Evolutionary conservation across 306 rosid genomes (phyloP).

Genomic region (Cicer chorassanicum): DNA sequence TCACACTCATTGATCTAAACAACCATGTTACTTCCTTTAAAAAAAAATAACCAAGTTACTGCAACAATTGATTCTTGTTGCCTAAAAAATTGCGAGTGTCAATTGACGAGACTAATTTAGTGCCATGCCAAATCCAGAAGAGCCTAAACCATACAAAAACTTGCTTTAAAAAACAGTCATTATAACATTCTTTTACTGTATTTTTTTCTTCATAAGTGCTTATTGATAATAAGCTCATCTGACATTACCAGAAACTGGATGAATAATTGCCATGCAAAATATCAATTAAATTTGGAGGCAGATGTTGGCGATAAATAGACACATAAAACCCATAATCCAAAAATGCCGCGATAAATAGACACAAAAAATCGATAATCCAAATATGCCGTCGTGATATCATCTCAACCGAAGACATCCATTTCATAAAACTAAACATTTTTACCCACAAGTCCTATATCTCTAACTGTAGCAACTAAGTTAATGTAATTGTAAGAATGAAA

Average conservation of each 20-base stretch:
- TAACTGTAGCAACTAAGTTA: slow-evolving; percentile 42
- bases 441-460: slow-evolving; percentile 39
- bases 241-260: background rate
- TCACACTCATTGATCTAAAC: too few relatives aligned
- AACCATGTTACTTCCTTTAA: too few relatives aligned
- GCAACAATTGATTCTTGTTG: background rate
- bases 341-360: slow-evolving; percentile 31
- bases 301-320: background rate
- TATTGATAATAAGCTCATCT: background rate
- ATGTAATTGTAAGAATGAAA: slow-evolving; percentile 36
- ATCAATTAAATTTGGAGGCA: too few relatives aligned
- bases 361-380: slow-evolving; percentile 33
- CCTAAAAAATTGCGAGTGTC: too few relatives aligned
- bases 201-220: background rate
- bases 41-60: background rate
- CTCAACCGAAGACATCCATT: slow-evolving; percentile 3
- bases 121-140: background rate
- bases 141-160: background rate
- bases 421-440: slow-evolving; percentile 42
- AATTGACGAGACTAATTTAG: too few relatives aligned
- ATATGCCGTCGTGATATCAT: slow-evolving; percentile 35
- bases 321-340: slow-evolving; percentile 33
- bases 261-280: background rate
- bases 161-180: background rate
- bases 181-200: background rate